A percentile compares a stretch with the other conserved stretches of the same genome.
phyloP scores from a whole-genome alignment of 345 rosid genomes.

The Stellera chamaejasme region DNA sequence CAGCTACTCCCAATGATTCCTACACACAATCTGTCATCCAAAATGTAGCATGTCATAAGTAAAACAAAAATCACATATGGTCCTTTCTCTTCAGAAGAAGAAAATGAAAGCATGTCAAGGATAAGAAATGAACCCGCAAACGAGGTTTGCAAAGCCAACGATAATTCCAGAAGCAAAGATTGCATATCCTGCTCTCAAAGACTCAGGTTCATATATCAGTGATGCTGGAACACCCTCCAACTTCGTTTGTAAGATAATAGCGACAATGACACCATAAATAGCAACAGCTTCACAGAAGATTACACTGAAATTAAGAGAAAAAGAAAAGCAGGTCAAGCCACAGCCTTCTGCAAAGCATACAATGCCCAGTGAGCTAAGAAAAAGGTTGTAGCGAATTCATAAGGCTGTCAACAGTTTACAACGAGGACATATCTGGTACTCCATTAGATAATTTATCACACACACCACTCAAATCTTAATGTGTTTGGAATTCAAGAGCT shows the following conservation, averaged over 20 bases:
- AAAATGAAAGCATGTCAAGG: constrained; percentile 5
- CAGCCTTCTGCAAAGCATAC: neutral
- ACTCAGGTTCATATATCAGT: constrained; percentile 69
- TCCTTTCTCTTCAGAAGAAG: neutral
- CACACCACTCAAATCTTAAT: no score
- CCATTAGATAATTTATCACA: no score
- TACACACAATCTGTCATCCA: constrained; percentile 65
- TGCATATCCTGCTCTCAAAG: constrained; percentile 98
- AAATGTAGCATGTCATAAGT: neutral
- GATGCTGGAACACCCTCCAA: constrained; percentile 84
- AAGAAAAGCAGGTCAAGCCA: constrained; percentile 3
- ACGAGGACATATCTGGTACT: no score
- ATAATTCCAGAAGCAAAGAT: constrained; percentile 98
- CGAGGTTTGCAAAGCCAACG: constrained; percentile 98
- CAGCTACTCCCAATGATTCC: constrained; percentile 99
- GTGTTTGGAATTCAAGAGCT: no score
- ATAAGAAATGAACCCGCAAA: constrained; percentile 67
- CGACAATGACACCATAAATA: constrained; percentile 95
- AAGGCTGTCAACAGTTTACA: no score
- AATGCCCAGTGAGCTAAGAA: neutral
- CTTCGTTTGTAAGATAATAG: constrained; percentile 94
- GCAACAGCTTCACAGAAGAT: constrained; percentile 99
- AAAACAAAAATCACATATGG: neutral
- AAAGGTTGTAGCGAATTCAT: neutral
- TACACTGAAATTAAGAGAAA: constrained; percentile 41